Percentiles rank a stretch among this genome's conserved stretches.
Conservation (phyloP, 306 rosid species). For the Dryas drummondii region DNA sequence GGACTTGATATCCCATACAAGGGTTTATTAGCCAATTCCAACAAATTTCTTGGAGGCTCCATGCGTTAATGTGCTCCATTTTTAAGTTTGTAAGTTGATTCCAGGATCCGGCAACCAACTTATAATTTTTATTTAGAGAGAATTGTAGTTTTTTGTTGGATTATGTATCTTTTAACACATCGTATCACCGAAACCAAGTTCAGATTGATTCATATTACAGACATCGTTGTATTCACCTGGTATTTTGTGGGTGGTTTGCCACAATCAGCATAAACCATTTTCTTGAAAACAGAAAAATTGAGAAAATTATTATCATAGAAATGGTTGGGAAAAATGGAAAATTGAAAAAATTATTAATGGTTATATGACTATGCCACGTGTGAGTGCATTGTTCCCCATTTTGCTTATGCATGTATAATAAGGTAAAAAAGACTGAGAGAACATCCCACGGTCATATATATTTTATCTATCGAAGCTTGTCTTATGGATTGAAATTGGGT, state of each 20-base stretch:
- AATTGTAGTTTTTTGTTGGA: conserved; percentile 5
- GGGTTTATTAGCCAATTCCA: conserved; percentile 17
- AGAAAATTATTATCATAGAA: too few species aligned
- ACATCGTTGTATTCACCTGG: not conserved
- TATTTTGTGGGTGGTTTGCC: too few species aligned
- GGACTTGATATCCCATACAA: conserved; percentile 1
- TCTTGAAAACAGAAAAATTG: not conserved
- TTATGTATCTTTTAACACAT: conserved; percentile 1
- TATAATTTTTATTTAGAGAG: conserved; percentile 2
- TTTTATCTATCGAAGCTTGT: not conserved
- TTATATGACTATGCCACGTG: too few species aligned
- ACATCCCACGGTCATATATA: not conserved
- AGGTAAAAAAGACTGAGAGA: not conserved
- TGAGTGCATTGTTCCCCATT: too few species aligned
- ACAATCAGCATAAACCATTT: not conserved
- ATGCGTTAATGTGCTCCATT: conserved; percentile 14
- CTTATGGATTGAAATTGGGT: not conserved
- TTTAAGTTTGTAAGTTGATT: conserved; percentile 1
- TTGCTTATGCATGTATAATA: too few species aligned
- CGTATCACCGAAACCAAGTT: not conserved
- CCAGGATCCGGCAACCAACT: not conserved
- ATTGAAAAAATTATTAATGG: too few species aligned
- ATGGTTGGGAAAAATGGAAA: too few species aligned
- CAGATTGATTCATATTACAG: not conserved
- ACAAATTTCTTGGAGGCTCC: conserved; percentile 25